Conservation (phyloP, 1,139 yeast species). For the Pichia terricola region DNA sequence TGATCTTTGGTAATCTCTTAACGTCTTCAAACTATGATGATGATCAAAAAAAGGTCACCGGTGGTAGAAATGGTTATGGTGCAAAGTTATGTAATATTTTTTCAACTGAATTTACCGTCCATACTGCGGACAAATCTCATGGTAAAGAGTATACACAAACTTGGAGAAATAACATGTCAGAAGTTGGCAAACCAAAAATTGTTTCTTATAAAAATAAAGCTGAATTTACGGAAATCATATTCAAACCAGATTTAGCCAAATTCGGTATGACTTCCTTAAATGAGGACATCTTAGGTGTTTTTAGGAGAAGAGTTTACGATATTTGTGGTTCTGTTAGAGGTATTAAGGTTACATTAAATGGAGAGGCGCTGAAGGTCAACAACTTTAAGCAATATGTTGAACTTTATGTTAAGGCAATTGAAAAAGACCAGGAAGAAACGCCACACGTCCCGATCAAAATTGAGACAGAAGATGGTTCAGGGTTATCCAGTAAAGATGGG, state of each 20-base stretch:
- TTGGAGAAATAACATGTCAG: slow-evolving; percentile 84
- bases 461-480: slow-evolving; percentile 9
- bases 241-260: slow-evolving; percentile 77
- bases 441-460: slow-evolving; percentile 21
- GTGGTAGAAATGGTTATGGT: slow-evolving; percentile 98
- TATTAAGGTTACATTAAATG: slow-evolving; percentile 71
- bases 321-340: slow-evolving; percentile 92
- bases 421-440: slow-evolving; percentile 28
- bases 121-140: slow-evolving; percentile 72
- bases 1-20: slow-evolving; percentile 89
- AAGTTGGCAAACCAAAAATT: slow-evolving; percentile 68
- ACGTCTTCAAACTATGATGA: slow-evolving; percentile 97
- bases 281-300: slow-evolving; percentile 70
- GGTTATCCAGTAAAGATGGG: slow-evolving; percentile 14
- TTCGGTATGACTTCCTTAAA: slow-evolving; percentile 81
- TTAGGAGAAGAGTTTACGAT: slow-evolving; percentile 92
- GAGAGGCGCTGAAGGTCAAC: slow-evolving; percentile 55
- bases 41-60: slow-evolving; percentile 89
- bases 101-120: slow-evolving; percentile 78
- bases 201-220: slow-evolving; percentile 45
- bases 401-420: slow-evolving; percentile 72
- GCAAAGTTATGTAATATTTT: slow-evolving; percentile 93
- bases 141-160: slow-evolving; percentile 64
- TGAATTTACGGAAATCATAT: slow-evolving; percentile 82
- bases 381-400: slow-evolving; percentile 85